Evolutionary conservation across 169 alveolate species (phyloP).

Genomic region (Nephromyces sp.): DNA sequence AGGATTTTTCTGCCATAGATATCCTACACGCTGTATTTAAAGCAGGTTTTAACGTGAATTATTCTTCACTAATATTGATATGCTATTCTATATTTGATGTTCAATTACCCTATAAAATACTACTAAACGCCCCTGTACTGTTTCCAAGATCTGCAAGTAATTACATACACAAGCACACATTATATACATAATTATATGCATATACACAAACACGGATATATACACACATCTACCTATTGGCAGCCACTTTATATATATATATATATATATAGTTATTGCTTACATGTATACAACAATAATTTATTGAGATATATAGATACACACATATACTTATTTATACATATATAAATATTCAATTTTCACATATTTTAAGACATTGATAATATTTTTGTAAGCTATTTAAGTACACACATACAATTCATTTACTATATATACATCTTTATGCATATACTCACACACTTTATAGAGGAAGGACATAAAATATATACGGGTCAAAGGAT

Average conservation of each 20-base stretch:
- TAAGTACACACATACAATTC: too few relatives aligned
- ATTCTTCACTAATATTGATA: constrained; percentile 56
- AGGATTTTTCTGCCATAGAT: constrained; percentile 50
- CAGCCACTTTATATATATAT: background rate
- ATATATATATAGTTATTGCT: background rate
- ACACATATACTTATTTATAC: background rate
- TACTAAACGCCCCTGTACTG: constrained; percentile 40
- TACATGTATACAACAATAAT: background rate
- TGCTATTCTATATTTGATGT: constrained; percentile 57
- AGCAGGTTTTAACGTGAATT: constrained; percentile 55
- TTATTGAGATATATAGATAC: background rate
- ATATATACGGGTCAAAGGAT: background rate
- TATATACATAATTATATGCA: background rate
- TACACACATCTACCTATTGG: background rate
- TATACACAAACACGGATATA: background rate
- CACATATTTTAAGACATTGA: background rate
- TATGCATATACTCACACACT: background rate
- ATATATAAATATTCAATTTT: background rate
- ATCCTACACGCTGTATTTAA: constrained; percentile 61
- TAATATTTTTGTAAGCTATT: background rate
- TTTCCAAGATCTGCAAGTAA: background rate
- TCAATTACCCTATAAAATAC: constrained; percentile 60
- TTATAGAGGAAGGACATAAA: background rate
- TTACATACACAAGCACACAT: background rate
- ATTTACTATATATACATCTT: background rate